Percentiles rank a stretch among this genome's conserved stretches.
These are phyloP conservation scores for Nicotiana benthamiana DNA, from an alignment of 257 asterid species.

Conservation along the genomic window DNA sequence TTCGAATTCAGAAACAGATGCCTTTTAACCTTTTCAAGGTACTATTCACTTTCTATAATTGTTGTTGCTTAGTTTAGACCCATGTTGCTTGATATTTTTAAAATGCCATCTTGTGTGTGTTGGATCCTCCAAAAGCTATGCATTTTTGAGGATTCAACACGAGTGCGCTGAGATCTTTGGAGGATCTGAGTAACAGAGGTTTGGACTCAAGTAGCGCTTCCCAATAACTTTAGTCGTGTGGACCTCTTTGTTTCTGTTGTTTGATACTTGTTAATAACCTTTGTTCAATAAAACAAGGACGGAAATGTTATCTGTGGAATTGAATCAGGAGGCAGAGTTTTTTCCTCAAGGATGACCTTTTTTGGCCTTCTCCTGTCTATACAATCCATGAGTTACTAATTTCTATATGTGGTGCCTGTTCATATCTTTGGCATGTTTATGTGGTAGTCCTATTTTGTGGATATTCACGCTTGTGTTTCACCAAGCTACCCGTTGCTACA, in stretches of 20 bases:
- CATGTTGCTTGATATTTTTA: too few species aligned
- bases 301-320: not conserved
- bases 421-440: not conserved
- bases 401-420: not conserved
- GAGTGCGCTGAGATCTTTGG: too few species aligned
- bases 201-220: not conserved
- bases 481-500: constrained; percentile 24
- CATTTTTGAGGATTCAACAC: too few species aligned
- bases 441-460: not conserved
- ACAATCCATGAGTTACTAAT: not conserved
- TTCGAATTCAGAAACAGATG: constrained; percentile 84
- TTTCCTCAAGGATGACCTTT: not conserved
- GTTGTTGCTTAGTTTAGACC: not conserved
- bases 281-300: not conserved
- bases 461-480: not conserved
- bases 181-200: too few species aligned
- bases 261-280: not conserved
- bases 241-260: not conserved
- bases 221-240: not conserved
- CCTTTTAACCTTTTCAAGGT: constrained; percentile 89
- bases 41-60: not conserved
- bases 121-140: too few species aligned
- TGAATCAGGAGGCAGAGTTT: not conserved
- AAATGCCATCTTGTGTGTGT: too few species aligned
- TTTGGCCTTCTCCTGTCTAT: not conserved